These are phyloP conservation scores for Periglandula ipomoeae DNA, from an alignment of 2,329 filamentous ascomycete genomes.

Conservation along the genomic window DNA sequence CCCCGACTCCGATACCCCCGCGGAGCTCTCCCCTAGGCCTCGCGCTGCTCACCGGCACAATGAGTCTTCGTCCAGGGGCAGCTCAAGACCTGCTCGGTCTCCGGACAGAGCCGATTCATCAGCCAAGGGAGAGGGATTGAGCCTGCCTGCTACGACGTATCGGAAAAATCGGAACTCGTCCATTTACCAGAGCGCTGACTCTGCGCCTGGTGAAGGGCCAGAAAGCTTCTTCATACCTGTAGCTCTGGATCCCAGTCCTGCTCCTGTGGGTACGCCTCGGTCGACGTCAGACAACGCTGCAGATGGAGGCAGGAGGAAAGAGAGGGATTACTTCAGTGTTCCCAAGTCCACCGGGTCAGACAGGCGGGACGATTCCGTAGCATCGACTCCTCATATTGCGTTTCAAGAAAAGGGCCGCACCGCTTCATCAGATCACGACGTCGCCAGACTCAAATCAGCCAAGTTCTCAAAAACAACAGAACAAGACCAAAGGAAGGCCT, in stretches of 20 bases:
- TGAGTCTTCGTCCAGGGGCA: slow-evolving; percentile 47
- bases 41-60: slow-evolving; percentile 40
- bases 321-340: slow-evolving; percentile 52
- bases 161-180: slow-evolving; percentile 68
- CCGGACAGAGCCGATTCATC: slow-evolving; percentile 41
- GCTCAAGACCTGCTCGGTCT: slow-evolving; percentile 42
- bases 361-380: slow-evolving; percentile 38
- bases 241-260: slow-evolving; percentile 61
- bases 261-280: slow-evolving; percentile 43
- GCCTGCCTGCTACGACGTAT: slow-evolving; percentile 67
- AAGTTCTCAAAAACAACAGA: slow-evolving; percentile 35
- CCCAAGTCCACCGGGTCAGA: slow-evolving; percentile 33
- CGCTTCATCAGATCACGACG: slow-evolving; percentile 48
- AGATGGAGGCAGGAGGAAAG: slow-evolving; percentile 37
- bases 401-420: slow-evolving; percentile 74
- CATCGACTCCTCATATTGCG: slow-evolving; percentile 77
- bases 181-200: slow-evolving; percentile 43
- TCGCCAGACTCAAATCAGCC: slow-evolving; percentile 40
- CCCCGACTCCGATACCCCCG: slow-evolving; percentile 56
- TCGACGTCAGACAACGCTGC: slow-evolving; percentile 38
- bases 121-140: slow-evolving; percentile 47
- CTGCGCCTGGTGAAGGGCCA: slow-evolving; percentile 41
- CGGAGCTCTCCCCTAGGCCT: slow-evolving; percentile 59
- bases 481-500: slow-evolving; percentile 18
- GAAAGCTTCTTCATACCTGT: slow-evolving; percentile 71